A percentile compares a stretch with the other conserved stretches of the same genome.
These are phyloP conservation scores for Hericium rajendrae DNA, from an alignment of 768 basidiomycete genomes.

Conservation along the genomic window DNA sequence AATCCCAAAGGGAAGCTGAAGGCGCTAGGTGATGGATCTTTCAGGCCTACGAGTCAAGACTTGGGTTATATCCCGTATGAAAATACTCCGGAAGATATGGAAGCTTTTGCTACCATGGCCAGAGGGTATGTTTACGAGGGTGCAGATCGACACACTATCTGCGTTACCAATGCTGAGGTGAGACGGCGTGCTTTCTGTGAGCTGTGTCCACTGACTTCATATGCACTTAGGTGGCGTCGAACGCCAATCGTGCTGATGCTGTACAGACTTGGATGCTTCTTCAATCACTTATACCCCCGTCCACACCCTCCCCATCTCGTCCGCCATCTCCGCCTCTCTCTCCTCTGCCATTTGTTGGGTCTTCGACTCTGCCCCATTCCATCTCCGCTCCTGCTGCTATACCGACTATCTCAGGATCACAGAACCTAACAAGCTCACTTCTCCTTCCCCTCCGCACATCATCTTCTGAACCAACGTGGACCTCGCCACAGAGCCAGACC, in stretches of 20 bases:
- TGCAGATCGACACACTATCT: conserved; percentile 35
- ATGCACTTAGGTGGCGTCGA: conserved; percentile 32
- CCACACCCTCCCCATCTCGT: conserved; percentile 20
- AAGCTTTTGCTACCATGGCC: conserved; percentile 52
- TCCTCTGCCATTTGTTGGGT: conserved; percentile 13
- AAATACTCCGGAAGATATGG: conserved; percentile 29
- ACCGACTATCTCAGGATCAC: conserved; percentile 13
- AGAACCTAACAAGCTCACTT: neutral
- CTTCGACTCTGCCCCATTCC: conserved; percentile 25
- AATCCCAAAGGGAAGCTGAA: conserved; percentile 42
- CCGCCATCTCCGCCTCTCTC: conserved; percentile 16
- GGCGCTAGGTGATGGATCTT: conserved; percentile 47
- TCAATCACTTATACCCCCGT: conserved; percentile 40
- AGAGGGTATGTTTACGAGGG: conserved; percentile 49
- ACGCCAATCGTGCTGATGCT: conserved; percentile 42
- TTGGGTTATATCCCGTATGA: conserved; percentile 42
- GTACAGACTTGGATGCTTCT: conserved; percentile 65
- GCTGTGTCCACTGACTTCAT: neutral
- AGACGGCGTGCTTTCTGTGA: neutral
- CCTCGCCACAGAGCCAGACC: neutral
- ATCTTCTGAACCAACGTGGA: conserved; percentile 21
- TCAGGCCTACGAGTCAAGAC: conserved; percentile 42
- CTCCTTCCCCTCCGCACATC: conserved; percentile 10
- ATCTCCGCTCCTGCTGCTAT: conserved; percentile 35
- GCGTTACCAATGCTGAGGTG: conserved; percentile 53